phyloP scores from a whole-genome alignment of 306 rosid genomes.

The Lablab purpureus region DNA sequence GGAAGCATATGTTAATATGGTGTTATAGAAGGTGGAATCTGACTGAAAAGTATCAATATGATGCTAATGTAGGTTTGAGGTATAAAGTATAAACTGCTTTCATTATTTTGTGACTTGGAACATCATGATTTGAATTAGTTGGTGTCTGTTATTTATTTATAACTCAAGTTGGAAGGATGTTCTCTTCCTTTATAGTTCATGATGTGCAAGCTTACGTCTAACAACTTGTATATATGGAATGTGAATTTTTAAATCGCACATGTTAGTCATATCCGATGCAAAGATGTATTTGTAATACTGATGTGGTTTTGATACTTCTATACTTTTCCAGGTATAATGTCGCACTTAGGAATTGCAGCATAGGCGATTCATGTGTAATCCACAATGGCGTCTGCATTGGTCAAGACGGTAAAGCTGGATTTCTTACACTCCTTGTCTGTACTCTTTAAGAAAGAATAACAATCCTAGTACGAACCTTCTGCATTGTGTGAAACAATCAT shows the following conservation, averaged over 20 bases:
- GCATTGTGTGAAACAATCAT: conserved; percentile 26
- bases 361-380: conserved; percentile 86
- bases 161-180: conserved; percentile 2
- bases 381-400: conserved; percentile 94
- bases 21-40: conserved; percentile 3
- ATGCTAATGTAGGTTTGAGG: not conserved
- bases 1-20: not conserved
- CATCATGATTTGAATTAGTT: conserved; percentile 11
- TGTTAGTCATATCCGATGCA: conserved; percentile 9
- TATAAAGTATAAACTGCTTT: not conserved
- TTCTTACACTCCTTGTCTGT: conserved; percentile 36
- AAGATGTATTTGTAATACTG: conserved; percentile 23
- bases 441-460: not conserved
- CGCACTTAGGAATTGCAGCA: conserved; percentile 71
- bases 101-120: not conserved
- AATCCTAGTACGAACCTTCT: conserved; percentile 21
- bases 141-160: conserved; percentile 8
- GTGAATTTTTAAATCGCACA: conserved; percentile 9
- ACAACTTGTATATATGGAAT: not conserved
- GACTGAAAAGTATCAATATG: not conserved
- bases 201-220: conserved; percentile 11
- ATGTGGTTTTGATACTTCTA: conserved; percentile 16
- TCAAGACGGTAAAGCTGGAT: conserved; percentile 81
- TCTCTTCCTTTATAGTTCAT: conserved; percentile 15
- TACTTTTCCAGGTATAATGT: conserved; percentile 74